Conservation (phyloP, 345 rosid species). For the Adansonia digitata region DNA sequence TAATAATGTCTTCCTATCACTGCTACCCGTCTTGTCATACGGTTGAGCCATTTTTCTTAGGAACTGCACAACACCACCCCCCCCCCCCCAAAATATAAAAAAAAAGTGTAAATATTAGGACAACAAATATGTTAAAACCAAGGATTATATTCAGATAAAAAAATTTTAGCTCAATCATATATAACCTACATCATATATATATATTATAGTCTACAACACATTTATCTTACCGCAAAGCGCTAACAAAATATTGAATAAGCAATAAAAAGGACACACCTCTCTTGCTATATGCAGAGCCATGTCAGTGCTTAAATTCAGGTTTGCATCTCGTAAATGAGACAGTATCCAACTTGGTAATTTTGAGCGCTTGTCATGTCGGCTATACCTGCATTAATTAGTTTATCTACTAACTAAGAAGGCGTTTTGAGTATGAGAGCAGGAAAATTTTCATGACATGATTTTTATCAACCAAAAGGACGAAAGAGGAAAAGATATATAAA, state of each 20-base stretch:
- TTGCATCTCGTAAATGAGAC: constrained; percentile 81
- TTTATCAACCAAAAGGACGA: neutral
- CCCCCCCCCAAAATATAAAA: neutral
- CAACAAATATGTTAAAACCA: neutral
- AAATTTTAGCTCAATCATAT: neutral
- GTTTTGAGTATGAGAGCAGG: neutral
- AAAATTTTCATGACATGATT: neutral
- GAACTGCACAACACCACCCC: no score
- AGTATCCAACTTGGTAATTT: constrained; percentile 96
- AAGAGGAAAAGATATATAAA: neutral
- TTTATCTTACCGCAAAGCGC: neutral
- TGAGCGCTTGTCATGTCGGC: constrained; percentile 95
- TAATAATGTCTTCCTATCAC: constrained; percentile 63
- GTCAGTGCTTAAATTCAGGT: constrained; percentile 93
- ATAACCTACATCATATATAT: neutral
- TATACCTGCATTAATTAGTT: constrained; percentile 54
- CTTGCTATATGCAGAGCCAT: constrained; percentile 92
- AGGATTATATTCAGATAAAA: neutral
- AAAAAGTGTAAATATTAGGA: neutral
- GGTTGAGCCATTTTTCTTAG: constrained; percentile 98
- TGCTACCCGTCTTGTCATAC: constrained; percentile 61
- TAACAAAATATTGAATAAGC: neutral
- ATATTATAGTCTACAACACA: neutral
- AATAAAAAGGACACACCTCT: constrained; percentile 47
- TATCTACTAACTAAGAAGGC: neutral